Conservation (phyloP, 2,329 filamentous ascomycete genomes). For the Fusarium oxysporum region DNA sequence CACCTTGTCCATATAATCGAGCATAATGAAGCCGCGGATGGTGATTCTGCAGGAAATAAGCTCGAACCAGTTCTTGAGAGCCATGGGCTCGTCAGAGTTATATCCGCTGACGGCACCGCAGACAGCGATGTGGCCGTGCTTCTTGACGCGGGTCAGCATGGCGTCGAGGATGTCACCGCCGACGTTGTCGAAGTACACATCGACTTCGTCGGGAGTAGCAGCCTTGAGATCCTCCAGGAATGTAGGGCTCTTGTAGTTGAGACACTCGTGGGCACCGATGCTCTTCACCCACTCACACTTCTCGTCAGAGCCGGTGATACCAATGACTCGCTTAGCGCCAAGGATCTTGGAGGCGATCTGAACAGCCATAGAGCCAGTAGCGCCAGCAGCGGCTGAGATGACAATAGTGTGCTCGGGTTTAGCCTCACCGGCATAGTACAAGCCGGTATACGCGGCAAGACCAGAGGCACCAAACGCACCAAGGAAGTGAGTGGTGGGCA, state of each 20-base stretch:
- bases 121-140: slow-evolving; percentile 41
- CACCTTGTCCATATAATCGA: slow-evolving; percentile 47
- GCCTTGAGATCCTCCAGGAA: slow-evolving; percentile 44
- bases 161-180: slow-evolving; percentile 44
- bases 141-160: slow-evolving; percentile 47
- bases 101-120: slow-evolving; percentile 45
- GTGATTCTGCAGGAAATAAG: slow-evolving; percentile 43
- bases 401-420: slow-evolving; percentile 47
- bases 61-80: slow-evolving; percentile 47
- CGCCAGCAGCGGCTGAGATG: slow-evolving; percentile 46
- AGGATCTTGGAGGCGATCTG: slow-evolving; percentile 47
- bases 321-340: slow-evolving; percentile 46
- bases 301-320: slow-evolving; percentile 45
- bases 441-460: slow-evolving; percentile 43
- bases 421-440: slow-evolving; percentile 42
- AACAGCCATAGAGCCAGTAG: slow-evolving; percentile 47
- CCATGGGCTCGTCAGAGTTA: slow-evolving; percentile 46
- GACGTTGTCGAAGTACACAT: slow-evolving; percentile 48
- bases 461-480: slow-evolving; percentile 47
- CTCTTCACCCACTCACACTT: slow-evolving; percentile 46
- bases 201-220: slow-evolving; percentile 45
- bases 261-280: slow-evolving; percentile 45
- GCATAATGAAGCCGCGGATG: slow-evolving; percentile 46
- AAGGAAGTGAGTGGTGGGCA: slow-evolving; percentile 45
- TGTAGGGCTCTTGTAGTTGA: slow-evolving; percentile 48